Base-by-base conservation (phyloP, 176 grass and related monocot species). In the Phyllostachys edulis region DNA sequence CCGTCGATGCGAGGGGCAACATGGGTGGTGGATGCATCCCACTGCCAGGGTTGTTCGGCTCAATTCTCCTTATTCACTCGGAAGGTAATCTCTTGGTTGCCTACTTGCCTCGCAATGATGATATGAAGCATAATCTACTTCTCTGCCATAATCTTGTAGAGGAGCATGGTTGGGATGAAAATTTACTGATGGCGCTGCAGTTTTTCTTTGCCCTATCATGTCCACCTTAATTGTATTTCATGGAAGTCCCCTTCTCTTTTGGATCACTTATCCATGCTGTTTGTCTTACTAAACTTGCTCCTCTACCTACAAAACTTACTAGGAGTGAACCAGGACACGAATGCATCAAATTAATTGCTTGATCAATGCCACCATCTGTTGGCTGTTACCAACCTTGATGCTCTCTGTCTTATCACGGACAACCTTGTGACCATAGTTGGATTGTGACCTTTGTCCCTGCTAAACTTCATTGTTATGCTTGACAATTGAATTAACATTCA, bases 1-100 rank as follows among this genome's bases (percentile, higher is more conserved):
- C 94, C 94, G 7, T 94, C 94, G 9, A 87, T 94, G 92, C 82
- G 92, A 81, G 94, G 94, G 39, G 85, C 89, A 2, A 83, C 47
- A 52, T 97, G 92, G 94, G 94, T 97, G 16, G 73, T 94, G 27
- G 94, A 97, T 76, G 94, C 92, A 44, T 94, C 94, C 59, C 90
- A 97, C 68, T 97, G 94, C 46, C 94, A 97, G 83, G 90, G 90
- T 20, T 94, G 94, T 71, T 84, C 88, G 54, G 91, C 65, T 50
- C 92, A 92, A 20, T 94, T 97, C 83, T 89, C 94, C 80, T 83
- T 97, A 42, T 92, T 97, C 63, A 97, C 85, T 73, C 80, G 92
- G 61, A 97, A 97, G 89, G 94, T 97, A 84, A 83, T 70, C 21
- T 73, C 56, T 20, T 46, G 29, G 6, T 77, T 34, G 32, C 32